Evolutionary conservation across 352 stramenopile species (phyloP).

Genomic region (Phytopythium cucurbitacearum): DNA sequence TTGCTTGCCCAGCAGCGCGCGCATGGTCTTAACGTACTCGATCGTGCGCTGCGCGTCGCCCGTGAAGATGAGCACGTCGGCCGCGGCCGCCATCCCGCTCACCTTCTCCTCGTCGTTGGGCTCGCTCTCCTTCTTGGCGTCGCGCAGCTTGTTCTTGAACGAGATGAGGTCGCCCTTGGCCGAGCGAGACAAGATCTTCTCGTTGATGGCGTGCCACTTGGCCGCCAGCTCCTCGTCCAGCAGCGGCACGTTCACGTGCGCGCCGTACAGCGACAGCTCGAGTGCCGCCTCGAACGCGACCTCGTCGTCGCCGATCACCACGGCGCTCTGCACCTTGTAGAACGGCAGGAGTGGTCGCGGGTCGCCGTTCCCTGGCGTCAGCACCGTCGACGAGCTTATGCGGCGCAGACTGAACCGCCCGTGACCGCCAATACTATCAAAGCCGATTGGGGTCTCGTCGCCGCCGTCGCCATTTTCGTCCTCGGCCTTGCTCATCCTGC

Average conservation of each 20-base stretch:
- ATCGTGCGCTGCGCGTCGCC: slow-evolving; percentile 36
- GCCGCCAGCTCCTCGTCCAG: slow-evolving; percentile 49
- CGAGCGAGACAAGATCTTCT: slow-evolving; percentile 39
- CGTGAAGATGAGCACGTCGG: slow-evolving; percentile 63
- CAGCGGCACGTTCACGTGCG: slow-evolving; percentile 52
- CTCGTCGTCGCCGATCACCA: slow-evolving; percentile 62
- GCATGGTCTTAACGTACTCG: slow-evolving; percentile 47
- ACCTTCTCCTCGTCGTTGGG: slow-evolving; percentile 17
- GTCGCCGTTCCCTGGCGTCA: slow-evolving; percentile 34
- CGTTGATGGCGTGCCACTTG: slow-evolving; percentile 59
- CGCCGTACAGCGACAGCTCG: slow-evolving; percentile 60
- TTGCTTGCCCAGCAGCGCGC: slow-evolving; percentile 26
- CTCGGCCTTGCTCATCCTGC: slow-evolving; percentile 8
- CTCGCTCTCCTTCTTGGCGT: slow-evolving; percentile 7
- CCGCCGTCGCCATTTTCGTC: slow-evolving; percentile 5
- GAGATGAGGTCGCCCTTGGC: slow-evolving; percentile 61
- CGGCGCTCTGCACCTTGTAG: slow-evolving; percentile 42
- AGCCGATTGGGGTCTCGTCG: slow-evolving; percentile 7
- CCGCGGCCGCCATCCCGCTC: slow-evolving; percentile 29
- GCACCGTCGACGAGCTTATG: slow-evolving; percentile 14
- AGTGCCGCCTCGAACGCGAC: slow-evolving; percentile 60
- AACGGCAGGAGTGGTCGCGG: slow-evolving; percentile 39
- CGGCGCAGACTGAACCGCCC: slow-evolving; percentile 3
- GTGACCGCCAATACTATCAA: neutral
- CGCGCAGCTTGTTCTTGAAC: slow-evolving; percentile 59